Evolutionary conservation across 768 basidiomycete genomes (phyloP), one percentile per base, ranked within the genome.

Genomic region (Phaeotremella skinneri): DNA sequence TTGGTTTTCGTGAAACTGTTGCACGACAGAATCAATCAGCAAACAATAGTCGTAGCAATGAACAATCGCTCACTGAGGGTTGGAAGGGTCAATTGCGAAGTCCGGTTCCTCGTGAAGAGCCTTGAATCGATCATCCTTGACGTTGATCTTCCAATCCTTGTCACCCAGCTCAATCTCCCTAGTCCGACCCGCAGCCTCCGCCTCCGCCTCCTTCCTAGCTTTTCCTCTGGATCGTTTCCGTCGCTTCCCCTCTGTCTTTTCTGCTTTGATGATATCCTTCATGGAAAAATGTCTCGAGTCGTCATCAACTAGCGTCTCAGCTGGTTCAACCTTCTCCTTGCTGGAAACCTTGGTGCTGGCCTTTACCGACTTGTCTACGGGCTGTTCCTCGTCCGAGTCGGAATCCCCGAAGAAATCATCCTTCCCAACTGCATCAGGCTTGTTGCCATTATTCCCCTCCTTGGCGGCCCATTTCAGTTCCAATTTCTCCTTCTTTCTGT

Each of bases 71-170:
- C 72, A 96, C 94, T 86, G 89, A 74, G 94, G 91, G 78, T 97
- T 89, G 53, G 85, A 89, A 20, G 96, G 94, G 76, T 99, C 96
- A 64, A 99, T 92, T 0, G 94, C 93, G 64, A 90, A 98, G 30
- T 86, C 83, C 68, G 90, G 85, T 70, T 97, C 88, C 66, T 96
- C 90, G 68, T 91, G 88, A 43, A 98, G 72, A 21, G 83, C 86
- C 72, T 84, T 84, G 82, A 98, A 98, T 16, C 96, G 87, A 9
- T 86, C 83, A 70, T 99, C 96, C 67, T 83, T 83, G 60, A 92
- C 85, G 72, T 99, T 81, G 68, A 98, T 85, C 42, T 81, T 75
- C 75, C 98, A 98, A 59, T 86, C 84, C 52, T 87, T 85, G 21
- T 70, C 63, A 27, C 77, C 77, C 17, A 78, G 53, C 72, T 94